Conservation (phyloP, 169 alveolate genomes). For the Neospora caninum region DNA sequence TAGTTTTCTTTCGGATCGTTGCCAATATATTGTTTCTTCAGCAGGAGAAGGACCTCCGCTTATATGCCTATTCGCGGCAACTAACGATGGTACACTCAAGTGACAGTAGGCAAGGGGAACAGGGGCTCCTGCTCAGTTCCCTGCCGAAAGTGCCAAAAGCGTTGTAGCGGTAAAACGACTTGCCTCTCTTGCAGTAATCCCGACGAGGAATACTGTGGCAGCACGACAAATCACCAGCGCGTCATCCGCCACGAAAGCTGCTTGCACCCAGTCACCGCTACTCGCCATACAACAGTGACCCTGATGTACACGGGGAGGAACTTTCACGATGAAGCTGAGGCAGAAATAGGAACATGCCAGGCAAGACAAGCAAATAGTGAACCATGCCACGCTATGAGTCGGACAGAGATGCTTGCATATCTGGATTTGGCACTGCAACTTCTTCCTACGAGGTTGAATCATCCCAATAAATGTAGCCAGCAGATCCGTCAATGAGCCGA, state of each 20-base stretch:
- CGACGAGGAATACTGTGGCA: neutral
- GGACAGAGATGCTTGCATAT: neutral
- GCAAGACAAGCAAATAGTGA: neutral
- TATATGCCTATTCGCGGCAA: too few relatives aligned
- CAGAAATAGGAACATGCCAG: neutral
- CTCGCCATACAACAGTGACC: neutral
- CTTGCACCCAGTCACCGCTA: neutral
- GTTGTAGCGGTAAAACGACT: neutral
- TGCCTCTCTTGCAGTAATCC: neutral
- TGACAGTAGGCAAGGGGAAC: too few relatives aligned
- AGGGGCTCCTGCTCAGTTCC: too few relatives aligned
- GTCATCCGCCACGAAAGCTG: neutral
- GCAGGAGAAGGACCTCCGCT: too few relatives aligned
- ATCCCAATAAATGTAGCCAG: too few relatives aligned
- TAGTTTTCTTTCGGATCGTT: too few relatives aligned
- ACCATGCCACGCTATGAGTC: neutral
- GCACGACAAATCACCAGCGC: neutral
- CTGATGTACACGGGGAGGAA: neutral
- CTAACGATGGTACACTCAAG: too few relatives aligned
- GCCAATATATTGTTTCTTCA: too few relatives aligned
- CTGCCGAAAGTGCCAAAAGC: too few relatives aligned
- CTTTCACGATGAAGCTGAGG: constrained; percentile 17
- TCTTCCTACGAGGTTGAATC: too few relatives aligned
- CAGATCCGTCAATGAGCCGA: too few relatives aligned
- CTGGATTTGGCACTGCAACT: too few relatives aligned